Evolutionary conservation across 441 rosid species (phyloP), one percentile per base, ranked within the genome.

Genomic region (Pelargonium citronellum): DNA sequence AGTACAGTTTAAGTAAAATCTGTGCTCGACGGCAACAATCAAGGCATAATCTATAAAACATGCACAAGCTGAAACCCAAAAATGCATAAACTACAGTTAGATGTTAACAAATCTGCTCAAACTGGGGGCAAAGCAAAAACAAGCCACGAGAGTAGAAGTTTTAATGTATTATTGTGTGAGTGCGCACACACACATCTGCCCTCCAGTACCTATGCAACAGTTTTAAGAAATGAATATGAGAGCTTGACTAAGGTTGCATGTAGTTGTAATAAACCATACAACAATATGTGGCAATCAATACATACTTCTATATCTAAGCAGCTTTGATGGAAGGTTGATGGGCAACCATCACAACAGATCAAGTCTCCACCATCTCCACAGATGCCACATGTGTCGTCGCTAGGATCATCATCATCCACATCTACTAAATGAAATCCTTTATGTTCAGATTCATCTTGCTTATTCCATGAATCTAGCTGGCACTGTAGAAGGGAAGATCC

Each of bases 321-420:
- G 84, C 82, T 84, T 74, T 88, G 91, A 78, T 95, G 99, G 79
- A 95, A 95, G 5, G 99, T 89, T 69, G 99, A 91, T 62, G 99
- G 98, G 81, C 99, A 95, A 79, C 93, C 81, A 70, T 95, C 99
- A 67, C 98, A 95, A 74, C 98, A 95, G 71, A 87, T 83, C 81
- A 95, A 84, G 71, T 85, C 86, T 77, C 99, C 99, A 61, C 99
- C 99, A 85, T 95, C 99, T 60, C 98, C 99, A 83, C 99, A 95
- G 60, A 91, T 83, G 69, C 90, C 98, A 83, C 98, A 95, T 11
- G 99, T 88, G 81, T 95, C 98, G 74, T 95, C 99, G 69, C 86
- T 95, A 66, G 90, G 97, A 78, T 95, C 99, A 49, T 87, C 92
- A 46, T 85, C 85, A 70, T 67, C 77, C 73, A 84, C 80, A 73